phyloP scores from a whole-genome alignment of 371 early-diverging fungal species.

The Smittium culicis region DNA sequence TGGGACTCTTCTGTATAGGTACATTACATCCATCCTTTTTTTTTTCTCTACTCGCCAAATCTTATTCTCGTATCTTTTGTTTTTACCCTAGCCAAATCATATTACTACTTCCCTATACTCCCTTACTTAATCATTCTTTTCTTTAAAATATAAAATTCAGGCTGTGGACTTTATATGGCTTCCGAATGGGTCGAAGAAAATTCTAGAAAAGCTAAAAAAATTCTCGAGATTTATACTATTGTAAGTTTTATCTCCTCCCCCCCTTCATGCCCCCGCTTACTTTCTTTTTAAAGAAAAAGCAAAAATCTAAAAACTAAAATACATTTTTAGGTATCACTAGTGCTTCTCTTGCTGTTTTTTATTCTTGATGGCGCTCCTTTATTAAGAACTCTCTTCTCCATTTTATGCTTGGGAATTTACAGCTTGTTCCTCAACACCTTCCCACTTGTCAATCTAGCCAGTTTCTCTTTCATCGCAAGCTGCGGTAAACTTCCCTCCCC shows the following conservation, averaged over 20 bases:
- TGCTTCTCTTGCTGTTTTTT: background rate
- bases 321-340: background rate
- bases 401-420: background rate
- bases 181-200: conserved; percentile 1
- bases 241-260: too few species aligned
- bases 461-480: conserved; percentile 2
- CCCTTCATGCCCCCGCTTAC: too few species aligned
- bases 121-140: too few species aligned
- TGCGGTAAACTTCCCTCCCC: background rate
- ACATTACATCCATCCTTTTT: background rate
- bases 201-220: background rate
- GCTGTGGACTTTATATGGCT: conserved; percentile 1
- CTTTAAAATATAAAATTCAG: background rate
- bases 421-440: conserved; percentile 5
- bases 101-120: too few species aligned
- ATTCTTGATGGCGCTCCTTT: conserved; percentile 5
- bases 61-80: background rate
- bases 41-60: background rate
- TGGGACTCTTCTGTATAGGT: conserved; percentile 2
- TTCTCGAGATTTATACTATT: background rate
- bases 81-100: too few species aligned
- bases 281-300: too few species aligned
- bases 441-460: background rate
- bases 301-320: too few species aligned
- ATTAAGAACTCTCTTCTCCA: background rate